Evolutionary conservation across 768 basidiomycete genomes (phyloP).

Genomic region (Holtermanniella nyarrowii): DNA sequence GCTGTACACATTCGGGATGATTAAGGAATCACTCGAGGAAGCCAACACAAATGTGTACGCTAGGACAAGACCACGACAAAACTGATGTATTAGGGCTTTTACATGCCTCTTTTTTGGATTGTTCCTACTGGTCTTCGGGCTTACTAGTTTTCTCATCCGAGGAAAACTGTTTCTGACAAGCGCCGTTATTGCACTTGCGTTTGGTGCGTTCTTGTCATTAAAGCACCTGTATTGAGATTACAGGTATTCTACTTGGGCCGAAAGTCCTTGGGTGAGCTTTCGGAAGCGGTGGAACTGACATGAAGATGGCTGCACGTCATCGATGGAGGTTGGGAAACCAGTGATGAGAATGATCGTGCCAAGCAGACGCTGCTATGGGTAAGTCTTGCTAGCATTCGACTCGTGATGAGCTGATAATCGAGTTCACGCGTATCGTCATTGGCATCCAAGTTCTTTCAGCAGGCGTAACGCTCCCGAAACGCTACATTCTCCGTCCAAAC

Average conservation of each 20-base stretch:
- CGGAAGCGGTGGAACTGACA: not conserved
- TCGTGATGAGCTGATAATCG: not conserved
- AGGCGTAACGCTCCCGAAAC: constrained; percentile 9
- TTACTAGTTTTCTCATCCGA: constrained; percentile 10
- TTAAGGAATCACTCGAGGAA: not conserved
- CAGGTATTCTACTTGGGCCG: constrained; percentile 14
- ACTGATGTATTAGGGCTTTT: constrained; percentile 1
- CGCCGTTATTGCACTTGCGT: constrained; percentile 11
- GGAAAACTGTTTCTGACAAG: constrained; percentile 14
- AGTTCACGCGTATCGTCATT: constrained; percentile 33
- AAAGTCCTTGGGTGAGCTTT: constrained; percentile 8
- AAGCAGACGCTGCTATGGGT: constrained; percentile 14
- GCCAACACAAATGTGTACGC: not conserved
- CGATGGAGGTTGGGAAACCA: constrained; percentile 8
- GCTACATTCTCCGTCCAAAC: constrained; percentile 5
- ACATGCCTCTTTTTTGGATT: constrained; percentile 5
- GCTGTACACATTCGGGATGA: too few species aligned
- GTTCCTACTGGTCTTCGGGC: constrained; percentile 12
- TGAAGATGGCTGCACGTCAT: not conserved
- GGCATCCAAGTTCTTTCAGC: constrained; percentile 28
- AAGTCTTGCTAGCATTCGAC: not conserved
- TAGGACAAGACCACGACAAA: not conserved
- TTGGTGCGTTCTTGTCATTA: constrained; percentile 5
- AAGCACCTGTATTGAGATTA: not conserved
- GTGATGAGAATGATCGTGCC: constrained; percentile 4